Evolutionary conservation across 1,284 basidiomycete species (phyloP).

Genomic region (Mycosarcoma mackinlayi): DNA sequence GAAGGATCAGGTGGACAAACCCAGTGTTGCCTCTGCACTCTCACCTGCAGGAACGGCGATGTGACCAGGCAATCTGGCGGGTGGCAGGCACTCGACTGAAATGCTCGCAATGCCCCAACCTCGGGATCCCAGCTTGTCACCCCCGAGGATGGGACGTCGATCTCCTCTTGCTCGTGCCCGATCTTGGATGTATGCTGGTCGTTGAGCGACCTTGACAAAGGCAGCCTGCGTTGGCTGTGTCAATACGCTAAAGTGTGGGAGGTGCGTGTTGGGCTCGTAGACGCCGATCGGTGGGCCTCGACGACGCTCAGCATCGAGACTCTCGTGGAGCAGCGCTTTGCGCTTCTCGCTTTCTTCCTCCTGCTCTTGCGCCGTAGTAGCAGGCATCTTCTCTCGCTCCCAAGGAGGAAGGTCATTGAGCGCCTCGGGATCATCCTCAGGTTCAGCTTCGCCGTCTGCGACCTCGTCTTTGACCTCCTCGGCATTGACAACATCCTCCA

Average conservation of each 20-base stretch:
- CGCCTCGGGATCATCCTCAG: conserved; percentile 49
- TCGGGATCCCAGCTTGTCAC: conserved; percentile 45
- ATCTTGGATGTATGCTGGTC: conserved; percentile 38
- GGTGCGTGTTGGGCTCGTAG: conserved; percentile 65
- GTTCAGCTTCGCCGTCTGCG: conserved; percentile 39
- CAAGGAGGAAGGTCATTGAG: conserved; percentile 58
- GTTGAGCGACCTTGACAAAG: conserved; percentile 36
- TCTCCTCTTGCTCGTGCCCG: conserved; percentile 22
- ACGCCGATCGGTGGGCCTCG: conserved; percentile 61
- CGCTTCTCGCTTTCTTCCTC: conserved; percentile 36
- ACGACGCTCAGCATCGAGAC: conserved; percentile 31
- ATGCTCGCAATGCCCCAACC: conserved; percentile 55
- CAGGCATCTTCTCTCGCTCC: conserved; percentile 45
- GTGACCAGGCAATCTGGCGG: conserved; percentile 14
- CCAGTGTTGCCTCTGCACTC: conserved; percentile 1
- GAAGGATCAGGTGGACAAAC: not conserved
- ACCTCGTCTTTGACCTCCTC: conserved; percentile 24
- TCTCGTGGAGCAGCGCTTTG: conserved; percentile 20
- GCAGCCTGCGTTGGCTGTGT: conserved; percentile 57
- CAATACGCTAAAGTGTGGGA: conserved; percentile 48
- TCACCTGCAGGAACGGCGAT: conserved; percentile 19
- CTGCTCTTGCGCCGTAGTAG: conserved; percentile 13
- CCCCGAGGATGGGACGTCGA: conserved; percentile 48
- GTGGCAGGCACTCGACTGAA: conserved; percentile 33
- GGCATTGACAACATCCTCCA: conserved; percentile 19